Percentiles rank a stretch among this genome's conserved stretches.
phyloP scores from a whole-genome alignment of 176 grass and related monocot genomes.

The Ensete glaucum region DNA sequence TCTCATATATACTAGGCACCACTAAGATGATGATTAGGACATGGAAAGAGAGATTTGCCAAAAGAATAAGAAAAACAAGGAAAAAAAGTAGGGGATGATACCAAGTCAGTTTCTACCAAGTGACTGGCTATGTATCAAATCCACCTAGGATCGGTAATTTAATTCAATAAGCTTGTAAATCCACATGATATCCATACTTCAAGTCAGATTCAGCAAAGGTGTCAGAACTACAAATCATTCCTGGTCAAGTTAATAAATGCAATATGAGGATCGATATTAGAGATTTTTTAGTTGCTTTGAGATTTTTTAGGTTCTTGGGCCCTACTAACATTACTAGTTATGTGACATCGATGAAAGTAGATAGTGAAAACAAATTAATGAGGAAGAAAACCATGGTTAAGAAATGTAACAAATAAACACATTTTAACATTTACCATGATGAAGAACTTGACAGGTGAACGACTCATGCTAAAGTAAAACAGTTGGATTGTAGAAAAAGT shows the following conservation, averaged over 20 bases:
- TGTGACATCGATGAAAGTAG: not conserved
- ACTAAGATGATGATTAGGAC: not conserved
- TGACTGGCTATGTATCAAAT: not conserved
- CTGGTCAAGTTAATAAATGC: not conserved
- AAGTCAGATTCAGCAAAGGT: too few relatives aligned
- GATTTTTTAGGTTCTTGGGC: not conserved
- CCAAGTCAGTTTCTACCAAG: not conserved
- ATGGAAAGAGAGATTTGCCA: not conserved
- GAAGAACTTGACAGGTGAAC: not conserved
- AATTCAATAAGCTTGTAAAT: too few relatives aligned
- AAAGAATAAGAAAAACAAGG: not conserved
- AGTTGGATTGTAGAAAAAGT: not conserved
- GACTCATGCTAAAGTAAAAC: not conserved
- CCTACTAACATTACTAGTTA: not conserved
- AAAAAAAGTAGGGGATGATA: not conserved
- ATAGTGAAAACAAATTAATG: too few relatives aligned
- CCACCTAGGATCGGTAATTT: too few relatives aligned
- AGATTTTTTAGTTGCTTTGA: too few relatives aligned
- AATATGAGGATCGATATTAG: not conserved
- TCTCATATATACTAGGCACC: not conserved
- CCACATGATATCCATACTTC: too few relatives aligned
- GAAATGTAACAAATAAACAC: not conserved
- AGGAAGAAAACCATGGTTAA: not conserved
- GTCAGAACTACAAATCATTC: not conserved
- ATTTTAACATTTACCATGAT: not conserved